Conservation (phyloP, 805 yeast species). For the Grigorovia transvaalensis region DNA sequence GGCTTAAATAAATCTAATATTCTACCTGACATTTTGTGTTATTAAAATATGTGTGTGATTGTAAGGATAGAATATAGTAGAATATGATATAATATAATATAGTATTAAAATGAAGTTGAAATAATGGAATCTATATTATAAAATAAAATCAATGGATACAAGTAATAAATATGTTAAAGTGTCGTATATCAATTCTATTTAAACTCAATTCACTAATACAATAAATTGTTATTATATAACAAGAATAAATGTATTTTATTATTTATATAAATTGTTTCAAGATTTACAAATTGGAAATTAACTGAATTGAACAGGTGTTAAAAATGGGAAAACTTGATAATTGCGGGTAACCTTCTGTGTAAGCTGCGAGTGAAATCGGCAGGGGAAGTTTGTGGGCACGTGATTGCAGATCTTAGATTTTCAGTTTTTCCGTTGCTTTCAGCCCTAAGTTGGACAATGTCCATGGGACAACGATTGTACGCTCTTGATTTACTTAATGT, state of each 20-base stretch:
- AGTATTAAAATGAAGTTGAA: neutral
- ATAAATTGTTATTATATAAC: no score
- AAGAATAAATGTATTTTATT: no score
- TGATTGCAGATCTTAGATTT: neutral
- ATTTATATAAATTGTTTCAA: neutral
- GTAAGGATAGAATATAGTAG: neutral
- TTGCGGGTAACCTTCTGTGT: neutral
- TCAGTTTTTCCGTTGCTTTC: neutral
- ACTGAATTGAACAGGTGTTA: neutral
- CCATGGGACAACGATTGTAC: no score
- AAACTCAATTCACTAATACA: neutral
- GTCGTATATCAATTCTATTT: neutral
- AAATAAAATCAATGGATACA: neutral
- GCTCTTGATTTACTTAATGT: no score
- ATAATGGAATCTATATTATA: neutral
- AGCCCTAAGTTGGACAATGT: no score
- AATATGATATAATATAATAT: neutral
- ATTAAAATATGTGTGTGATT: neutral
- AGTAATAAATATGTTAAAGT: no score
- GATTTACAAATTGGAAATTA: neutral
- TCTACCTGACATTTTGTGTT: slow-evolving; percentile 35
- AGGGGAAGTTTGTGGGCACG: neutral
- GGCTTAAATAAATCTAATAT: slow-evolving; percentile 86
- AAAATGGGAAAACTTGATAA: neutral
- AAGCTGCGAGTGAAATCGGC: no score